Evolutionary conservation across 495 filamentous ascomycete species (phyloP).

Genomic region (Podospora tetraspora): DNA sequence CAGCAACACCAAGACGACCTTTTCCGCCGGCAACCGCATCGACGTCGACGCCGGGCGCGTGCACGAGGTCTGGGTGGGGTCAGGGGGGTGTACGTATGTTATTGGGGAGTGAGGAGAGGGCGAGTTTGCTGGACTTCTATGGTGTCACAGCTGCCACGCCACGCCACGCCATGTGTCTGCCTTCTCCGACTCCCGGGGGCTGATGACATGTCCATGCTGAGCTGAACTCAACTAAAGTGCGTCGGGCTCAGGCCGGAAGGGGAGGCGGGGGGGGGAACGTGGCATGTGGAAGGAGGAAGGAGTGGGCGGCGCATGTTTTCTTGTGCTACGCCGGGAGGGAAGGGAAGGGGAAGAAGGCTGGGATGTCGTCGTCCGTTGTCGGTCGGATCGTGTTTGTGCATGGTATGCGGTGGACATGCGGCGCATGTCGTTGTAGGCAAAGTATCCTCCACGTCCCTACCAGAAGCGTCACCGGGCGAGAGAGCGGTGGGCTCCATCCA

Average conservation of each 20-base stretch:
- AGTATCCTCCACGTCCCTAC: background rate
- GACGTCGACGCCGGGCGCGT: constrained; percentile 66
- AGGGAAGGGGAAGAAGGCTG: background rate
- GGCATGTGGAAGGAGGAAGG: background rate
- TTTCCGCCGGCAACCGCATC: constrained; percentile 61
- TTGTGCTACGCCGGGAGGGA: background rate
- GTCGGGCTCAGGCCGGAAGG: background rate
- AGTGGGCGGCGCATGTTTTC: background rate
- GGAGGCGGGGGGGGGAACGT: background rate
- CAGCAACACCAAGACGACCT: constrained; percentile 59
- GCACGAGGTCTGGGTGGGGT: constrained; percentile 83
- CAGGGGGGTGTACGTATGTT: constrained; percentile 74
- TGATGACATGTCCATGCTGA: background rate
- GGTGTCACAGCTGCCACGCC: background rate
- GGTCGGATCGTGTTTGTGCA: background rate
- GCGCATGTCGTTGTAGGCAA: background rate
- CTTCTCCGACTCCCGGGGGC: background rate
- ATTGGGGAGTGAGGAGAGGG: constrained; percentile 64
- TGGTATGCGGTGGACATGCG: background rate
- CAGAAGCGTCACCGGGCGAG: background rate
- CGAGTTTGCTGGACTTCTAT: constrained; percentile 15
- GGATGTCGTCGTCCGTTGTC: background rate
- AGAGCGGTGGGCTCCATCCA: background rate
- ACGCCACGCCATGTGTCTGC: background rate
- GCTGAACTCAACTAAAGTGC: background rate